Evolutionary conservation across 2,329 filamentous ascomycete genomes (phyloP).

Genomic region (Blumeria graminis): DNA sequence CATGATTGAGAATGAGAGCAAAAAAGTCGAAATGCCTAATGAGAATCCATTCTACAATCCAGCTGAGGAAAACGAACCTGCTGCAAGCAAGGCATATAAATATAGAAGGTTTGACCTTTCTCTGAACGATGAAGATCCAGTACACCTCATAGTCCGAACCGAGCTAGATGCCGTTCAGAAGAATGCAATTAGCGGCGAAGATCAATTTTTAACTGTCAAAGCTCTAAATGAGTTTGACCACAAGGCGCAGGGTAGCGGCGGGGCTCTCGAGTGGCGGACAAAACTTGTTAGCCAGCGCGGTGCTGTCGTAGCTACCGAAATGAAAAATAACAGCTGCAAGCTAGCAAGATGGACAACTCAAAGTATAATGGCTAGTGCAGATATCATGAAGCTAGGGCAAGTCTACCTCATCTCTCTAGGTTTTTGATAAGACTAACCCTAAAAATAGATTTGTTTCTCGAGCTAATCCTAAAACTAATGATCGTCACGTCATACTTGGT

Average conservation of each 20-base stretch:
- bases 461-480: slow-evolving; percentile 71
- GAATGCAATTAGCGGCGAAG: slow-evolving; percentile 76
- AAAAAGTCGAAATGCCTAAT: slow-evolving; percentile 64
- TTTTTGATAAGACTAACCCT: slow-evolving; percentile 7
- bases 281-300: slow-evolving; percentile 88
- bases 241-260: slow-evolving; percentile 87
- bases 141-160: slow-evolving; percentile 80
- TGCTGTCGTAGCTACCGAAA: slow-evolving; percentile 94
- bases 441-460: slow-evolving; percentile 68
- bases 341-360: slow-evolving; percentile 94
- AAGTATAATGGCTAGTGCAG: slow-evolving; percentile 88
- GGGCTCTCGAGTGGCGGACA: slow-evolving; percentile 86
- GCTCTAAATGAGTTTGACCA: slow-evolving; percentile 97
- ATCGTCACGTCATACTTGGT: slow-evolving; percentile 85
- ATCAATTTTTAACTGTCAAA: slow-evolving; percentile 80
- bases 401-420: slow-evolving; percentile 16
- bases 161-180: slow-evolving; percentile 91
- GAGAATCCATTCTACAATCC: slow-evolving; percentile 96
- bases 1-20: slow-evolving; percentile 53
- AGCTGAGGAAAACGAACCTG: slow-evolving; percentile 73
- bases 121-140: slow-evolving; percentile 69
- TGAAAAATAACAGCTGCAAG: slow-evolving; percentile 99
- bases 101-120: slow-evolving; percentile 94
- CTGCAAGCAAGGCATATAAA: slow-evolving; percentile 93
- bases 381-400: slow-evolving; percentile 93